Evolutionary conservation across 495 filamentous ascomycete genomes (phyloP).

Genomic region (Aspergillus asperescens): DNA sequence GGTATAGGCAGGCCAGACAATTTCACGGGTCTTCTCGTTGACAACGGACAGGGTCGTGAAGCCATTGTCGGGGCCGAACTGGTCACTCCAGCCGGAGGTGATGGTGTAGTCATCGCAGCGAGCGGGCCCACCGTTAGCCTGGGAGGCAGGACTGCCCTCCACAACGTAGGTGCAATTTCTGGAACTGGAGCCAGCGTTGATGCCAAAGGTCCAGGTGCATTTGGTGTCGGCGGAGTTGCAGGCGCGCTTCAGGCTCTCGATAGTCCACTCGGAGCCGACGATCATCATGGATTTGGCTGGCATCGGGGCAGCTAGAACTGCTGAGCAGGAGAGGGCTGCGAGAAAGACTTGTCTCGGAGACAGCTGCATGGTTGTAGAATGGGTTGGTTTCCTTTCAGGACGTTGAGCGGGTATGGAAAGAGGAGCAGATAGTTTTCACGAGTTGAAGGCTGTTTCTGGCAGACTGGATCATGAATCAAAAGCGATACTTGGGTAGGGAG

Average conservation of each 20-base stretch:
- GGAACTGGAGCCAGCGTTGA: background rate
- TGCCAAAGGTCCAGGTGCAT: constrained; percentile 9
- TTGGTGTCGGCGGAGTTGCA: constrained; percentile 1
- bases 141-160: background rate
- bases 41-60: constrained; percentile 2
- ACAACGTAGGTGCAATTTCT: constrained; percentile 2
- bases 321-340: constrained; percentile 1
- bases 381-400: background rate
- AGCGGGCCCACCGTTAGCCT: background rate
- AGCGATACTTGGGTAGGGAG: too few species aligned
- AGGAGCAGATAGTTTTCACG: too few species aligned
- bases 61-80: background rate
- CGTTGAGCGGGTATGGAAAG: too few species aligned
- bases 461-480: too few species aligned
- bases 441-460: too few species aligned
- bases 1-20: constrained; percentile 1
- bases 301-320: background rate
- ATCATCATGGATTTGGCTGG: constrained; percentile 6
- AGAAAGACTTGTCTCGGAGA: background rate
- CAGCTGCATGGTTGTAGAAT: background rate
- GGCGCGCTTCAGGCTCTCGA: background rate
- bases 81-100: constrained; percentile 5
- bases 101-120: background rate
- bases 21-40: background rate
- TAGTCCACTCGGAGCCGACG: background rate